These are phyloP conservation scores for Erodium chrysanthum DNA, from an alignment of 441 rosid species.

Conservation along the genomic window DNA sequence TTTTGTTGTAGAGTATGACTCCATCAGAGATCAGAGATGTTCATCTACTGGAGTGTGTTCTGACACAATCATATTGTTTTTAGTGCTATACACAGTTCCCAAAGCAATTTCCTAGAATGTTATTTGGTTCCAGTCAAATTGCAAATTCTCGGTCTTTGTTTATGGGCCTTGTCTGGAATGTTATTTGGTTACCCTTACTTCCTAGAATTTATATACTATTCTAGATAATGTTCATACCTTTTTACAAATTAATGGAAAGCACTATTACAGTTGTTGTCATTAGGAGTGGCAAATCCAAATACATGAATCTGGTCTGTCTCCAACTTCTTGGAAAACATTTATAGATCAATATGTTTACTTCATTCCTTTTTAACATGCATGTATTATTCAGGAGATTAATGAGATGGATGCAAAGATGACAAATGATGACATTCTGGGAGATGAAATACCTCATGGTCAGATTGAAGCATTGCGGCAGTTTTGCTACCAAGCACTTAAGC, in stretches of 20 bases:
- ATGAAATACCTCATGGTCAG: constrained; percentile 86
- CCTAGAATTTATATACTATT: not conserved
- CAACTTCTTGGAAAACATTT: constrained; percentile 2
- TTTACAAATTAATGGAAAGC: constrained; percentile 6
- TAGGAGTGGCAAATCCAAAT: not conserved
- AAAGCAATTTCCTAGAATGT: not conserved
- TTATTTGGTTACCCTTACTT: not conserved
- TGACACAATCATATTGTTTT: not conserved
- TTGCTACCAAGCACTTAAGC: constrained; percentile 67
- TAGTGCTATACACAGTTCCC: not conserved
- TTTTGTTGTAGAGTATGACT: not conserved
- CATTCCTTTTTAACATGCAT: not conserved
- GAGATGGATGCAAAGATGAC: constrained; percentile 57
- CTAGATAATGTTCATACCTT: not conserved
- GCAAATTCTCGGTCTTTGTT: too few relatives aligned
- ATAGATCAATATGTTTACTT: not conserved
- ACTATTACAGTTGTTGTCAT: not conserved
- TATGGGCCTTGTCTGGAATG: not conserved
- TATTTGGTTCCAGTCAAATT: not conserved
- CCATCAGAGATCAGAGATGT: not conserved
- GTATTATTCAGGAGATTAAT: constrained; percentile 44
- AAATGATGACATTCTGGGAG: constrained; percentile 95
- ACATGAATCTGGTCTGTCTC: constrained; percentile 7
- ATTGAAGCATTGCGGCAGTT: constrained; percentile 43
- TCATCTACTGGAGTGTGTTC: not conserved